Evolutionary conservation across 345 rosid genomes (phyloP), one percentile per base, ranked within the genome.

Genomic region (Trapa incisa): DNA sequence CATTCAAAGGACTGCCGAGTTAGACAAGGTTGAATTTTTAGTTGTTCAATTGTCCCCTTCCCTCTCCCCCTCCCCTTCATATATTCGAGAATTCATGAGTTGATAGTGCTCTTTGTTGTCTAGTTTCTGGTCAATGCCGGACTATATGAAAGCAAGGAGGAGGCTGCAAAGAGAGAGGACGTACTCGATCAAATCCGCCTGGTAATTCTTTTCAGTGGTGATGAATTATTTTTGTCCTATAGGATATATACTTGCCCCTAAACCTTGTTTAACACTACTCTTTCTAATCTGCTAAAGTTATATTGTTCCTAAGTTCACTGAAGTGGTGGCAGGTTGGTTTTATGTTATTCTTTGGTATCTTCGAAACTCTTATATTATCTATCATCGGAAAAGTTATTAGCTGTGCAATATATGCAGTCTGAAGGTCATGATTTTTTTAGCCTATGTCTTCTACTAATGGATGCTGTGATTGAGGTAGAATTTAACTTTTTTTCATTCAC

Each of bases 121-220:
- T 58, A 92, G 98, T 83, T 78, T 38, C 76, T 93, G 86, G 81
- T 75, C 71, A 85, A 82, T 43, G 70, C 82, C 66, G 94, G 92
- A 69, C 86, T 90, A 6, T 84, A 90, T 35, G 96, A 89, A 83
- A 82, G 85, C 76, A 69, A 84, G 69, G 98, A 88, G 66, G 97
- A 90, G 72, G 85, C 89, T 56, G 78, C 76, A 14, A 82, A 83
- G 75, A 83, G 96, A 75, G 84, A 83, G 77, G 79, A 76, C 76
- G 97, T 93, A 76, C 80, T 93, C 29, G 77, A 76, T 7, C 83
- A 81, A 15, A 83, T 93, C 48, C 78, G 81, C 60, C 82, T 81
- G 97, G 98, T 90, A 71, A 14, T 72, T 39, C 42, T 15, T 67
- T 68, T 10, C 67, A 1, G 37, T 0, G 60, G 58, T n/a, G 58